Evolutionary conservation across 768 basidiomycete species (phyloP), one percentile per base, ranked within the genome.

Genomic region (Xerocomellus chrysenteron): DNA sequence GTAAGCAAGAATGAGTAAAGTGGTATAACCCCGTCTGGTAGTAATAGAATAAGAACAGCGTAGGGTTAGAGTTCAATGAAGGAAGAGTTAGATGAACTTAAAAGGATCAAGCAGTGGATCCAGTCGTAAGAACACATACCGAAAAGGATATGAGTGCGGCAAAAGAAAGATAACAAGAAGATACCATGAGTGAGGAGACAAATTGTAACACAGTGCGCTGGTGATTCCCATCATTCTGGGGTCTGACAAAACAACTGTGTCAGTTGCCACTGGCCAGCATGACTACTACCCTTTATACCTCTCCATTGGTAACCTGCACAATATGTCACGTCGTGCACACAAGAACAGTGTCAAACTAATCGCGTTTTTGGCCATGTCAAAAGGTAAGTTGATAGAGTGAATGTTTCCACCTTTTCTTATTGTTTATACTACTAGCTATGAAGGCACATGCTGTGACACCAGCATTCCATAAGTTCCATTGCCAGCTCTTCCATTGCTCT

Each of bases 271-370:
- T 3, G 53, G 57, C 1, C 48, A 50, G 5, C 30, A 54, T 9
- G 39, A 55, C 24, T 58, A 46, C 11, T 58, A 55, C 3, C 52
- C 45, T 0, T 24, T 54, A 0, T 55, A 58, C 28, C 26, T 55
- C 5, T 61, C 54, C 0, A 0, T 59, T 16, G 54, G 57, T 1
- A 55, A 61, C 12, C 2, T 61, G 2, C 40, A 35, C 24, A 62
- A 62, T 7, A 54, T 1, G 0, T 41, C 42, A 3, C n/a, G 16
- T 10, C 13, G 5, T 4, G 28, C 42, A 21, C 21, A 21, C 21
- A 21, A 21, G 21, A 21, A 21, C 21, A 2, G 21, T 21, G 21
- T 21, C 21, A 10, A 19, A 2, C 21, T 62, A 0, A 54, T 62
- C 12, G 35, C 5, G 0, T 62, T 62, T 9, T 19, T 56, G 0